phyloP scores from a whole-genome alignment of 2,329 filamentous ascomycete genomes.

The Ceratocystis colombiana region DNA sequence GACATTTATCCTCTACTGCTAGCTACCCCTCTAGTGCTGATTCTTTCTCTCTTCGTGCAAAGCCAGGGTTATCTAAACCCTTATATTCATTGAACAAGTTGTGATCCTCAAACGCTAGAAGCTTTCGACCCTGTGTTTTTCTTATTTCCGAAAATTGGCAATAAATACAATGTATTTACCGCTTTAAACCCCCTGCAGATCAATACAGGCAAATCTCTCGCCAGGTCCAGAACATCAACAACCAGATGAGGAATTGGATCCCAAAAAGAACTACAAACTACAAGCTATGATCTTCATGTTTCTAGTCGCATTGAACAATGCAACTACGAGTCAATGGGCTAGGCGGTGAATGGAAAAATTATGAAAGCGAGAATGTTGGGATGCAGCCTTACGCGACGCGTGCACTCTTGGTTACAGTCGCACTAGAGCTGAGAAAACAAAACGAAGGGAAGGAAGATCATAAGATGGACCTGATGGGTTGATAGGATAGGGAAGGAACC shows the following conservation, averaged over 20 bases:
- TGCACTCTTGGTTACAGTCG: slow-evolving; percentile 4
- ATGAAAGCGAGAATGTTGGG: background rate
- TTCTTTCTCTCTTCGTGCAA: no score
- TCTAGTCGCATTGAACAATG: slow-evolving; percentile 11
- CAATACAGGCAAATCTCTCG: slow-evolving; percentile 4
- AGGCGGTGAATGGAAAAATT: background rate
- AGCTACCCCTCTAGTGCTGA: no score
- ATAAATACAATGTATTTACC: background rate
- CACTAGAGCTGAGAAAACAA: slow-evolving; percentile 1
- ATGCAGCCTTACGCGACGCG: no score
- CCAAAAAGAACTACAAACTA: slow-evolving; percentile 2
- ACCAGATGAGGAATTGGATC: background rate
- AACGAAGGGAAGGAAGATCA: background rate
- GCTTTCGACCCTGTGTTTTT: background rate
- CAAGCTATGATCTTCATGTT: slow-evolving; percentile 10
- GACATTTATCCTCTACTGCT: no score
- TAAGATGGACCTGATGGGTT: background rate
- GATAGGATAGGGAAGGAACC: background rate
- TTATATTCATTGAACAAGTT: background rate
- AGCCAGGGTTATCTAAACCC: no score
- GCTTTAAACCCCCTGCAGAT: background rate
- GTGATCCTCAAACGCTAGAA: background rate
- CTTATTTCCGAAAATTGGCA: slow-evolving; percentile 2
- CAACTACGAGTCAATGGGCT: background rate
- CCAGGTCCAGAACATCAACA: background rate